Conservation (phyloP, 192 early-diverging fungal species). For the Umbelopsis vinacea region DNA sequence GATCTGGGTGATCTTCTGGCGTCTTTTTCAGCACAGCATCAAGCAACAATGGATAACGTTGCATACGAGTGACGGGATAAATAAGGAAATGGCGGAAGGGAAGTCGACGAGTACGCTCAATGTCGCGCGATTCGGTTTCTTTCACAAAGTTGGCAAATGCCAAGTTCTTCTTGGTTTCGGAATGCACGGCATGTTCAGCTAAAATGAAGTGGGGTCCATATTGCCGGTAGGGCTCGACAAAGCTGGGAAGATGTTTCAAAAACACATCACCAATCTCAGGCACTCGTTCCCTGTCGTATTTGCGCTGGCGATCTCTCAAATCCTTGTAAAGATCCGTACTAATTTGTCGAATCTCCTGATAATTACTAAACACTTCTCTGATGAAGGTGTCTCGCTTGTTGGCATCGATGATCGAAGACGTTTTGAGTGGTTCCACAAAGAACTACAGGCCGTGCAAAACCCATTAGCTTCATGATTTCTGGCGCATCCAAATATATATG, state of each 20-base stretch:
- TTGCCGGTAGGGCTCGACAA: slow-evolving; percentile 73
- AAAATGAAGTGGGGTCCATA: slow-evolving; percentile 86
- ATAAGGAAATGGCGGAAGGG: slow-evolving; percentile 55
- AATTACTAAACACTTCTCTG: slow-evolving; percentile 76
- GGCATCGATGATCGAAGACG: slow-evolving; percentile 24
- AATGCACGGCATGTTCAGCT: slow-evolving; percentile 79
- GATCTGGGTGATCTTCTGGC: slow-evolving; percentile 79
- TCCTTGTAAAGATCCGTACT: slow-evolving; percentile 65
- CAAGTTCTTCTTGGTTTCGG: slow-evolving; percentile 69
- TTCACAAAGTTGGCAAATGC: slow-evolving; percentile 77
- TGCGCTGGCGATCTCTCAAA: slow-evolving; percentile 56
- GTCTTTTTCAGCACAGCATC: slow-evolving; percentile 83
- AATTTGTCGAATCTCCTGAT: slow-evolving; percentile 33
- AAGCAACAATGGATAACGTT: slow-evolving; percentile 85
- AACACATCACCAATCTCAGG: slow-evolving; percentile 86
- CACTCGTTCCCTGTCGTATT: slow-evolving; percentile 61
- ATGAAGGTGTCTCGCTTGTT: slow-evolving; percentile 72
- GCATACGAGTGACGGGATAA: slow-evolving; percentile 83
- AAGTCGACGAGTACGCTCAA: slow-evolving; percentile 29
- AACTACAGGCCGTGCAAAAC: background rate
- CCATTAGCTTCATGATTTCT: too few relatives aligned
- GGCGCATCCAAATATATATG: too few relatives aligned
- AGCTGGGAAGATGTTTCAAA: slow-evolving; percentile 66
- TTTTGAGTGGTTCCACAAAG: slow-evolving; percentile 11
- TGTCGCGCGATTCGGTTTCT: slow-evolving; percentile 30